Percentiles rank a stretch among this genome's conserved stretches.
phyloP scores from a whole-genome alignment of 1,284 basidiomycete species.

The Boletus calvinii region DNA sequence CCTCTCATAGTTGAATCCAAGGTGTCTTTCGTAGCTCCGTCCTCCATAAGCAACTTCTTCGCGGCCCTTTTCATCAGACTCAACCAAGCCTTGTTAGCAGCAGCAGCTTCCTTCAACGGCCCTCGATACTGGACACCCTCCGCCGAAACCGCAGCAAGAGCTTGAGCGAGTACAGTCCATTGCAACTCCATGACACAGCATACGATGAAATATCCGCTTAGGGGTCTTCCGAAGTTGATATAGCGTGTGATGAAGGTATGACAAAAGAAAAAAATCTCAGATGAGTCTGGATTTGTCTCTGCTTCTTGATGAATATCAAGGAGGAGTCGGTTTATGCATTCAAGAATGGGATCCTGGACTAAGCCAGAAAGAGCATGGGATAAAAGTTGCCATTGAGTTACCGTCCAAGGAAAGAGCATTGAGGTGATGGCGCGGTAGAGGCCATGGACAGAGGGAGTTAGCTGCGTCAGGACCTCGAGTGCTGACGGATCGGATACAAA shows the following conservation, averaged over 20 bases:
- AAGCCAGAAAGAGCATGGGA: slow-evolving; percentile 54
- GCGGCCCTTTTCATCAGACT: slow-evolving; percentile 57
- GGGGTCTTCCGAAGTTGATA: slow-evolving; percentile 67
- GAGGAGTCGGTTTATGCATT: slow-evolving; percentile 66
- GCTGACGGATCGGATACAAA: slow-evolving; percentile 42
- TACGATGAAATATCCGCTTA: slow-evolving; percentile 85
- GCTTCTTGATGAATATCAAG: slow-evolving; percentile 58
- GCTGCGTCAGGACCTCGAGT: slow-evolving; percentile 67
- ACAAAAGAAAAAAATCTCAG: slow-evolving; percentile 48
- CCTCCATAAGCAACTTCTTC: slow-evolving; percentile 33
- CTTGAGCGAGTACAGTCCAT: slow-evolving; percentile 82
- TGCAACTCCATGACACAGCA: slow-evolving; percentile 84
- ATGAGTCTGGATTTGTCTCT: slow-evolving; percentile 33
- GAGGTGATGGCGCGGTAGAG: slow-evolving; percentile 84
- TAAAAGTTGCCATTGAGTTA: slow-evolving; percentile 64
- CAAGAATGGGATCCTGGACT: slow-evolving; percentile 60
- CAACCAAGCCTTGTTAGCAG: slow-evolving; percentile 79
- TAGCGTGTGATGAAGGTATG: slow-evolving; percentile 79
- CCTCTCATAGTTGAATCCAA: slow-evolving; percentile 53
- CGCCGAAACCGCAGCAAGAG: slow-evolving; percentile 48
- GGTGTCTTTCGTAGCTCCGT: slow-evolving; percentile 42
- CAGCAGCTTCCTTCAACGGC: slow-evolving; percentile 64
- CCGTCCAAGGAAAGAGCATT: slow-evolving; percentile 72
- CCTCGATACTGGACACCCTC: slow-evolving; percentile 32
- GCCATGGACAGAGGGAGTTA: slow-evolving; percentile 83